These are phyloP conservation scores for Mucor irregularis DNA, from an alignment of 371 early-diverging fungal species.

Conservation along the genomic window DNA sequence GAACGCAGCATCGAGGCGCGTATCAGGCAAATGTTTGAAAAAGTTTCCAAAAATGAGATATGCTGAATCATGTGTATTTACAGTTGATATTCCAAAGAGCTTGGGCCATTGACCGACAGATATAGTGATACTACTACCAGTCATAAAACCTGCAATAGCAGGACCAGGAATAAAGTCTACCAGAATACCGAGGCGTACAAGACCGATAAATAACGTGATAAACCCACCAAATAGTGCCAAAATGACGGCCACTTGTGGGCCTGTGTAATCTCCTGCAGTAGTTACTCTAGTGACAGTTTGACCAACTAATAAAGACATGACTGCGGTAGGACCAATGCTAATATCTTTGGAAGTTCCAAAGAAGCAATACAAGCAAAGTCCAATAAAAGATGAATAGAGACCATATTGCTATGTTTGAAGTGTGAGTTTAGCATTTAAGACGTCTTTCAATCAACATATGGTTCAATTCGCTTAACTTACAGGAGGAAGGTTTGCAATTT, in stretches of 20 bases:
- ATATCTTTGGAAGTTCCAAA: slow-evolving; percentile 89
- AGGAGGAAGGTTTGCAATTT: slow-evolving; percentile 75
- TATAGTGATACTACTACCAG: slow-evolving; percentile 73
- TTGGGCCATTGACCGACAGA: slow-evolving; percentile 70
- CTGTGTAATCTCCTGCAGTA: slow-evolving; percentile 41
- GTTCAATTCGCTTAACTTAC: too few species aligned
- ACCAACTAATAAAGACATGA: slow-evolving; percentile 76
- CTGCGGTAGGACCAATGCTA: slow-evolving; percentile 87
- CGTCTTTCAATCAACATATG: too few species aligned
- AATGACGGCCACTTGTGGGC: slow-evolving; percentile 47
- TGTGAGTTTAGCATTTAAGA: too few species aligned
- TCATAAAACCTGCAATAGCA: slow-evolving; percentile 76
- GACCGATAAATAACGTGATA: slow-evolving; percentile 64
- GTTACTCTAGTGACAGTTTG: slow-evolving; percentile 56
- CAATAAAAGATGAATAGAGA: slow-evolving; percentile 64
- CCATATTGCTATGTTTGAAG: slow-evolving; percentile 61
- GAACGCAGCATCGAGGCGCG: slow-evolving; percentile 49
- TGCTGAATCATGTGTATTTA: slow-evolving; percentile 56
- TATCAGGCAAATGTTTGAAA: slow-evolving; percentile 36
- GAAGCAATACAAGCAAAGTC: slow-evolving; percentile 53
- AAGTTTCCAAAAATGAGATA: slow-evolving; percentile 56
- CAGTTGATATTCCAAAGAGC: slow-evolving; percentile 68
- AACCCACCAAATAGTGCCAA: slow-evolving; percentile 62
- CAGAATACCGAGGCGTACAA: slow-evolving; percentile 76
- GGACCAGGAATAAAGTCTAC: slow-evolving; percentile 85